Conservation (phyloP, 306 rosid species). For the Comarum palustre region DNA sequence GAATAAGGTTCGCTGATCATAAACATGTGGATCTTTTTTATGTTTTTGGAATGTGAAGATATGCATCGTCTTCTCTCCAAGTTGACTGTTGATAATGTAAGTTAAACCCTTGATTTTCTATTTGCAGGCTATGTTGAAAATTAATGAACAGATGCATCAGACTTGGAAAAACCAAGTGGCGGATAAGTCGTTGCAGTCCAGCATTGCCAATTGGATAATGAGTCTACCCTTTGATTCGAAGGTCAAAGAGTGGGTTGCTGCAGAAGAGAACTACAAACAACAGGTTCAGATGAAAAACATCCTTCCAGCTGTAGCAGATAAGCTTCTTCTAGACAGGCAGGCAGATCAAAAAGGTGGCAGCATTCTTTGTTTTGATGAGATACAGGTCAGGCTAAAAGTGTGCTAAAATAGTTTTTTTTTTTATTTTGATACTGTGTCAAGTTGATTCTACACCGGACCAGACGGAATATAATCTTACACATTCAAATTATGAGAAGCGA, state of each 20-base stretch:
- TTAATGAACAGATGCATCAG: constrained; percentile 94
- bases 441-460: not conserved
- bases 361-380: constrained; percentile 93
- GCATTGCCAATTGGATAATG: constrained; percentile 77
- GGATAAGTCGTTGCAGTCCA: constrained; percentile 67
- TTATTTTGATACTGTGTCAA: not conserved
- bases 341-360: constrained; percentile 70
- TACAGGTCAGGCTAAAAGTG: constrained; percentile 56
- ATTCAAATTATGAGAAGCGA: not conserved
- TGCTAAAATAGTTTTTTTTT: constrained; percentile 5
- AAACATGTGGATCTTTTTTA: not conserved
- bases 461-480: not conserved
- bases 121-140: constrained; percentile 92
- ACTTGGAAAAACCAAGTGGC: constrained; percentile 78
- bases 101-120: not conserved
- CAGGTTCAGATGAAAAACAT: constrained; percentile 83
- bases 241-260: constrained; percentile 91
- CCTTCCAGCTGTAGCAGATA: constrained; percentile 90
- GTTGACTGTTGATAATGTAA: constrained; percentile 2
- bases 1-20: not conserved
- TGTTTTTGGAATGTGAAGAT: not conserved
- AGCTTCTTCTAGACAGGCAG: constrained; percentile 57
- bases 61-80: constrained; percentile 9
- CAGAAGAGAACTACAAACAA: constrained; percentile 83
- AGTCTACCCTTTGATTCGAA: constrained; percentile 77